These are phyloP conservation scores for Rhazya stricta DNA, from an alignment of 257 asterid genomes.

Conservation along the genomic window DNA sequence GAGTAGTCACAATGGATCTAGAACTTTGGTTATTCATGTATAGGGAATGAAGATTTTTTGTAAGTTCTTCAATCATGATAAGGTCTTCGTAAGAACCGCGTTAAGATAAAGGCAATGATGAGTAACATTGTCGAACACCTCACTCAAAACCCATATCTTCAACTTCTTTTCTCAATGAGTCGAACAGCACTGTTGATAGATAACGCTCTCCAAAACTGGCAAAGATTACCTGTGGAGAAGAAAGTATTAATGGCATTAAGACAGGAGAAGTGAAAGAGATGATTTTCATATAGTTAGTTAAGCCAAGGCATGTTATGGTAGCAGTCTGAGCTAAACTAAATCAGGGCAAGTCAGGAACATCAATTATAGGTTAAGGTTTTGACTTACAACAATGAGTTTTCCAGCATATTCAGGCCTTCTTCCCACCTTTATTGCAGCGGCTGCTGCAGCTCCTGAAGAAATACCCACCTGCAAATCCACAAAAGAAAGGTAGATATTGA, in stretches of 20 bases:
- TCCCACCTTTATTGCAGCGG: conserved; percentile 49
- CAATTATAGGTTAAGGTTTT: neutral
- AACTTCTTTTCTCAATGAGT: conserved; percentile 41
- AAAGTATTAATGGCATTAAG: conserved; percentile 4
- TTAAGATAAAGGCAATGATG: neutral
- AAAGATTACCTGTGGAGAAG: conserved; percentile 35
- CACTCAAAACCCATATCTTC: conserved; percentile 35
- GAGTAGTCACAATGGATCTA: neutral
- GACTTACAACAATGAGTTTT: conserved; percentile 51
- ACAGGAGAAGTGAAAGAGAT: neutral
- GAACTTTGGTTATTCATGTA: neutral
- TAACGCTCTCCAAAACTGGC: conserved; percentile 62
- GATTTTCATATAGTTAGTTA: neutral
- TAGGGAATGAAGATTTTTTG: neutral
- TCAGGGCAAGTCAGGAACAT: neutral
- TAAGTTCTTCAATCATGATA: neutral
- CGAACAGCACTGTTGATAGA: conserved; percentile 50
- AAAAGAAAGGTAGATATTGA: neutral
- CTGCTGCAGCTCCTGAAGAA: conserved; percentile 61
- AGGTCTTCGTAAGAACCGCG: neutral
- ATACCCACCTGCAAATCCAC: conserved; percentile 42
- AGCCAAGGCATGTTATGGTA: neutral
- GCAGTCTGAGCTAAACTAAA: neutral
- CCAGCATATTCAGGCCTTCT: conserved; percentile 48
- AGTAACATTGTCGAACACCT: conserved; percentile 6